Evolutionary conservation across 2,329 filamentous ascomycete genomes (phyloP).

Genomic region (Aspergillus puulaauensis): DNA sequence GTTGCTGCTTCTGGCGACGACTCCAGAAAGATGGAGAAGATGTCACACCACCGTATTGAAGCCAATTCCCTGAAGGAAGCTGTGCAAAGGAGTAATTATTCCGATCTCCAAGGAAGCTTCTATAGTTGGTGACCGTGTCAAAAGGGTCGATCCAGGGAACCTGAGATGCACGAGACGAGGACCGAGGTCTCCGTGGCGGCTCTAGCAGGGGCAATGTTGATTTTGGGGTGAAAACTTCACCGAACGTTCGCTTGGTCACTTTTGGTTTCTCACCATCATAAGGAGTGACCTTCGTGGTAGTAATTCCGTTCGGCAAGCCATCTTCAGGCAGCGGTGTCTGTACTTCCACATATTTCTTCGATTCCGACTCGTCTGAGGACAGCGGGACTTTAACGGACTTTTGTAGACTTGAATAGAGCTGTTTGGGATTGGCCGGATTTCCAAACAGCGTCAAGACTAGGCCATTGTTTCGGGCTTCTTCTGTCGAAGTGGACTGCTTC

Average conservation of each 20-base stretch:
- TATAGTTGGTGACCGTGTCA: slow-evolving; percentile 37
- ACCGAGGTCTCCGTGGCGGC: slow-evolving; percentile 37
- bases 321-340: slow-evolving; percentile 59
- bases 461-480: slow-evolving; percentile 49
- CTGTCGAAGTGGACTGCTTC: slow-evolving; percentile 35
- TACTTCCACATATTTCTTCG: slow-evolving; percentile 39
- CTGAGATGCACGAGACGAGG: slow-evolving; percentile 32
- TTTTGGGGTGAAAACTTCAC: slow-evolving; percentile 46
- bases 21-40: slow-evolving; percentile 40
- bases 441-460: slow-evolving; percentile 75
- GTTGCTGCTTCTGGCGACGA: slow-evolving; percentile 35
- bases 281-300: slow-evolving; percentile 65
- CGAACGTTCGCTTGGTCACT: slow-evolving; percentile 40
- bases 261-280: slow-evolving; percentile 36
- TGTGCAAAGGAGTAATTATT: slow-evolving; percentile 42
- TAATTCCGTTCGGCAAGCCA: slow-evolving; percentile 72
- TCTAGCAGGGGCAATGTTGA: slow-evolving; percentile 40
- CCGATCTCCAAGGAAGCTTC: slow-evolving; percentile 34
- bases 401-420: slow-evolving; percentile 84
- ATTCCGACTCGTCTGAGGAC: slow-evolving; percentile 37
- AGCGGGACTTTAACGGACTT: slow-evolving; percentile 41
- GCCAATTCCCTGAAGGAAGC: slow-evolving; percentile 43
- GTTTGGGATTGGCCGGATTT: slow-evolving; percentile 69
- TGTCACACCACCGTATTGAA: slow-evolving; percentile 42
- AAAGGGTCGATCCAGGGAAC: slow-evolving; percentile 43